Evolutionary conservation across 352 stramenopile species (phyloP).

Genomic region (Hyaloperonospora arabidopsidis): DNA sequence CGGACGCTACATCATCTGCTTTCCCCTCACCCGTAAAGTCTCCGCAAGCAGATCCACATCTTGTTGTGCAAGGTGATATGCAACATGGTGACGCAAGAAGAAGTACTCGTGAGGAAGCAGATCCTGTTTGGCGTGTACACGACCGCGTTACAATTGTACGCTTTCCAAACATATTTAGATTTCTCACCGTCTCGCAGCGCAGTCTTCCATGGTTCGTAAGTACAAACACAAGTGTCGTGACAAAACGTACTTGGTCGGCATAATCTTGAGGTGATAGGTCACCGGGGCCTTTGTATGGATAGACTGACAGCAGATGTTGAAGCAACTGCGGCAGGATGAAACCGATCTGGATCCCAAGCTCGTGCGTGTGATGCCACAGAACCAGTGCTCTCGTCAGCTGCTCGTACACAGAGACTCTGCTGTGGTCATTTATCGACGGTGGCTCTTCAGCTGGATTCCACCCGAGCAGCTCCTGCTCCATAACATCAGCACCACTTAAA

Average conservation of each 20-base stretch:
- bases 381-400: conserved; percentile 60
- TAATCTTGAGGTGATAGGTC: conserved; percentile 67
- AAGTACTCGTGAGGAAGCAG: conserved; percentile 87
- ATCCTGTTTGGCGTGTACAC: conserved; percentile 35
- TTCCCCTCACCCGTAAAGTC: conserved; percentile 45
- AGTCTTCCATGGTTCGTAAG: conserved; percentile 77
- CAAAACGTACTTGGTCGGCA: conserved; percentile 70
- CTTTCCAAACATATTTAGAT: not conserved
- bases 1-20: not conserved
- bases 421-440: conserved; percentile 29
- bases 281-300: conserved; percentile 72
- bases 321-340: conserved; percentile 62
- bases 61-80: conserved; percentile 66
- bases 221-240: conserved; percentile 83
- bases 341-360: conserved; percentile 51
- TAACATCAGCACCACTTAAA: conserved; percentile 4
- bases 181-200: conserved; percentile 49
- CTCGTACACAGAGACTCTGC: conserved; percentile 37
- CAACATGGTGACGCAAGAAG: conserved; percentile 81
- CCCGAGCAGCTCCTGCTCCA: conserved; percentile 63
- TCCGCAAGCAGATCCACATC: conserved; percentile 65
- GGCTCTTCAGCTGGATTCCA: conserved; percentile 59
- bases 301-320: conserved; percentile 63
- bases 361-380: conserved; percentile 58
- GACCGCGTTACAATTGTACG: conserved; percentile 5